Conservation (phyloP, 2,329 filamentous ascomycete genomes). For the Pseudocercospora fuligena region DNA sequence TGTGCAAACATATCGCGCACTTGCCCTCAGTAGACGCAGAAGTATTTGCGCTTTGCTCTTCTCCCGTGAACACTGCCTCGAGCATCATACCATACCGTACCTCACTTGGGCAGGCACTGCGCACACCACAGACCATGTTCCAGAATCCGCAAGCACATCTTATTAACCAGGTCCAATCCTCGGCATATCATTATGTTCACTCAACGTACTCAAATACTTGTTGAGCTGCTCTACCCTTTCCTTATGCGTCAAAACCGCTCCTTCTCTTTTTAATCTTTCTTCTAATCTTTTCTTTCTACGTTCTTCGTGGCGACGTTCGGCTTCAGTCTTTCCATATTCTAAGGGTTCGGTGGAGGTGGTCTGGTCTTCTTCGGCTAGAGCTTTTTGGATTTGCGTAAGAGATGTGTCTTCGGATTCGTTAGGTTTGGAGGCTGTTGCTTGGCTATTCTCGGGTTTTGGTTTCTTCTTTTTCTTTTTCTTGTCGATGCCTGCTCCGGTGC, state of each 20-base stretch:
- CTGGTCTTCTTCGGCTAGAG: conserved; percentile 39
- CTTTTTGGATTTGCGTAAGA: neutral
- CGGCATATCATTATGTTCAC: conserved; percentile 96
- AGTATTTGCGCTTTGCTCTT: no score
- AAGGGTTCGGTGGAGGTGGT: conserved; percentile 34
- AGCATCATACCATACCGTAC: neutral
- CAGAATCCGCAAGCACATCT: no score
- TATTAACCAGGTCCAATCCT: conserved; percentile 62
- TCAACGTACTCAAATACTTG: conserved; percentile 86
- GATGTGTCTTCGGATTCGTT: conserved; percentile 22
- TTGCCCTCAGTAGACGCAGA: no score
- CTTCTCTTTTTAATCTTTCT: conserved; percentile 79
- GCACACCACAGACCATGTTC: neutral
- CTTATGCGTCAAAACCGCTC: conserved; percentile 94
- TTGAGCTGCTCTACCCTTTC: conserved; percentile 95
- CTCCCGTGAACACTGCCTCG: neutral
- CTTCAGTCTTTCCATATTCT: conserved; percentile 76
- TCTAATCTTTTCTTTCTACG: conserved; percentile 78
- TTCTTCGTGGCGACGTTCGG: conserved; percentile 82
- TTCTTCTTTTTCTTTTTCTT: conserved; percentile 64
- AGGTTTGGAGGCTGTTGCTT: conserved; percentile 35
- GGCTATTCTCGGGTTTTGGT: conserved; percentile 20
- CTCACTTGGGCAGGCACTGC: no score
- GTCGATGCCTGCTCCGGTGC: conserved; percentile 65
- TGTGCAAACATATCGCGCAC: no score